Base-by-base conservation (phyloP, 2,329 filamentous ascomycete genomes). In the Alternaria gansuensis region DNA sequence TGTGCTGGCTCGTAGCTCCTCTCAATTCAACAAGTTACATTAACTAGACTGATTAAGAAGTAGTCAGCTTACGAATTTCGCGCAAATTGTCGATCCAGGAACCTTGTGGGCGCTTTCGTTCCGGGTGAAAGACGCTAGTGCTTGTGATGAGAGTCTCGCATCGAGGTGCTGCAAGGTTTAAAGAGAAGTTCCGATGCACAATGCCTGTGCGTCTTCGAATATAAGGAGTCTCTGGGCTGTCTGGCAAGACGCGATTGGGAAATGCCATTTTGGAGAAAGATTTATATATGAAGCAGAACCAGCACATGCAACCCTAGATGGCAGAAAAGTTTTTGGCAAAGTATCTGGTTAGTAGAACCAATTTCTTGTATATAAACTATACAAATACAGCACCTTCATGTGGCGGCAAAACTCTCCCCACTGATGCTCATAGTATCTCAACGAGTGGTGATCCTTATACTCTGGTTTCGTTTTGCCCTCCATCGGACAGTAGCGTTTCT, bases 141-240 rank as follows among this genome's bases (percentile, higher is more conserved):
- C 9, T 7, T 7, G 21, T 14, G 3, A 44, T 40, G 21, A 24
- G n/a, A 56, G 13, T 31, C 14, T 55, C 46, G 37, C 11, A 33
- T 34, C 37, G 46, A 31, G 17, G n/a, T 31, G 33, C 29, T 23
- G 33, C 26, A 17, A 45, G 10, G 26, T 37, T 40, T 31, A 46
- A 28, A 26, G 17, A 26, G 4, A 7, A 13, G 17, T 10, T 6
- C 11, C 34, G 21, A 44, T 8, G 33, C 21, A 29, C 31, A 21
- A 34, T 33, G 33, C 44, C 44, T 29, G 40, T 33, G 48, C 39
- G 33, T 28, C n/a, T 54, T 17, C 10, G 11, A 24, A 40, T 45
- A 24, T 24, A 13, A 1, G 24, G 14, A 24, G 14, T 4, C 23
- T 3, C n/a, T 45, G 2, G 11, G 4, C 28, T 45, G 31, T 5